phyloP scores from a whole-genome alignment of 2,329 filamentous ascomycete species.

The Fusarium sp. region DNA sequence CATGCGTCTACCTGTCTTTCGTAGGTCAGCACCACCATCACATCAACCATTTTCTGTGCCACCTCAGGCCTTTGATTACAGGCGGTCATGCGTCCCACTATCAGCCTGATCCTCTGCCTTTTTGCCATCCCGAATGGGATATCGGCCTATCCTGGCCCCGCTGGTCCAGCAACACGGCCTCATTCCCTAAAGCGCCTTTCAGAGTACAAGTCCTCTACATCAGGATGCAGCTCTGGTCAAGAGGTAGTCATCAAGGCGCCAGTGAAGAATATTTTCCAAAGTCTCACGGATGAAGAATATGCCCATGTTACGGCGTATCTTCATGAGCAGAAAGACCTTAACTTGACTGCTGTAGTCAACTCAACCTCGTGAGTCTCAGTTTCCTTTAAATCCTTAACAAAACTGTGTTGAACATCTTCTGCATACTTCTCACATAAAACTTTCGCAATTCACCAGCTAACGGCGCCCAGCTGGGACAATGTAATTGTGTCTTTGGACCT shows the following conservation, averaged over 20 bases:
- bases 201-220: background rate
- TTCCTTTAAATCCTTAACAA: background rate
- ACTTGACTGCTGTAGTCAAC: constrained; percentile 26
- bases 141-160: background rate
- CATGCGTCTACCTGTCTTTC: background rate
- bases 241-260: constrained; percentile 1
- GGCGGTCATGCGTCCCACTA: background rate
- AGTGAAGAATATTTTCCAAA: constrained; percentile 20
- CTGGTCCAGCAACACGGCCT: constrained; percentile 10
- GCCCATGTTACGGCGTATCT: constrained; percentile 26
- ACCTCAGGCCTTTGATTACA: background rate
- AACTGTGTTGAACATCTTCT: background rate
- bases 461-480: constrained; percentile 16
- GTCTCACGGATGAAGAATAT: constrained; percentile 25
- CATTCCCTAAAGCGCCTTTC: constrained; percentile 20
- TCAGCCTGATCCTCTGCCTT: background rate
- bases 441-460: background rate
- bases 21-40: background rate
- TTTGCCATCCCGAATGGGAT: background rate
- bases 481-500: constrained; percentile 47
- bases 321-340: constrained; percentile 19
- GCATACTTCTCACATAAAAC: background rate
- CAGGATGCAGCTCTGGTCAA: background rate
- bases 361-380: constrained; percentile 21
- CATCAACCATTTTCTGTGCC: background rate